Conservation (phyloP, 257 asterid genomes). For the Eucommia ulmoides region DNA sequence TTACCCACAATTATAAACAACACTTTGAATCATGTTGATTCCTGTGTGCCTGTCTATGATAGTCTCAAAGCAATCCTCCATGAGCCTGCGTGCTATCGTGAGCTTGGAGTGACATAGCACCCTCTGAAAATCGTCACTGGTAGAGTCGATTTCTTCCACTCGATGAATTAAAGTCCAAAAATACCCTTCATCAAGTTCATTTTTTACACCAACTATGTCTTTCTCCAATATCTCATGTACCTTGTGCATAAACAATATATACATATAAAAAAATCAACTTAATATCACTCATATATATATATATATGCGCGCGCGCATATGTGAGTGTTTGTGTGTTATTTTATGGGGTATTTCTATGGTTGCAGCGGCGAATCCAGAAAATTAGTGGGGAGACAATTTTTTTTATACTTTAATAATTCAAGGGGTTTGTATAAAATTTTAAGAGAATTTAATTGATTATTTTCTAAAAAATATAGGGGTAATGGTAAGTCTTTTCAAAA, state of each 20-base stretch:
- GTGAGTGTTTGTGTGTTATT: too few species aligned
- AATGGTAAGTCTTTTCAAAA: too few species aligned
- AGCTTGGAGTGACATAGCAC: slow-evolving; percentile 43
- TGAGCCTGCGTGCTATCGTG: slow-evolving; percentile 34
- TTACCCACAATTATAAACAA: slow-evolving; percentile 47
- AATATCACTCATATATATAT: background rate
- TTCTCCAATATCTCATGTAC: slow-evolving; percentile 21
- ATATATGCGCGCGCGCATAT: background rate
- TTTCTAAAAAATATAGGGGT: too few species aligned
- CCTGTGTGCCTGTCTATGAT: slow-evolving; percentile 33
- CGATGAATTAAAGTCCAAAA: slow-evolving; percentile 40
- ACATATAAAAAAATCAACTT: background rate
- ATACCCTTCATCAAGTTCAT: slow-evolving; percentile 25
- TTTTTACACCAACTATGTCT: slow-evolving; percentile 21
- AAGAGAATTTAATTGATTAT: too few species aligned
- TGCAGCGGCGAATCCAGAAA: too few species aligned
- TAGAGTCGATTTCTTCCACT: slow-evolving; percentile 14
- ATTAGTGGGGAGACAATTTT: too few species aligned
- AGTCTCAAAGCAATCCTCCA: slow-evolving; percentile 45
- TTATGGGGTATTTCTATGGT: too few species aligned
- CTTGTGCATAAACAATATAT: slow-evolving; percentile 1
- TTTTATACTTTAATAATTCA: too few species aligned
- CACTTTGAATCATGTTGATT: slow-evolving; percentile 28
- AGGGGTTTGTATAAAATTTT: too few species aligned
- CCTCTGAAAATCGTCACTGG: slow-evolving; percentile 22